Evolutionary conservation across 129 eudicot species (phyloP), one percentile per base, ranked within the genome.

Genomic region (Centrapalus pauciflorus): DNA sequence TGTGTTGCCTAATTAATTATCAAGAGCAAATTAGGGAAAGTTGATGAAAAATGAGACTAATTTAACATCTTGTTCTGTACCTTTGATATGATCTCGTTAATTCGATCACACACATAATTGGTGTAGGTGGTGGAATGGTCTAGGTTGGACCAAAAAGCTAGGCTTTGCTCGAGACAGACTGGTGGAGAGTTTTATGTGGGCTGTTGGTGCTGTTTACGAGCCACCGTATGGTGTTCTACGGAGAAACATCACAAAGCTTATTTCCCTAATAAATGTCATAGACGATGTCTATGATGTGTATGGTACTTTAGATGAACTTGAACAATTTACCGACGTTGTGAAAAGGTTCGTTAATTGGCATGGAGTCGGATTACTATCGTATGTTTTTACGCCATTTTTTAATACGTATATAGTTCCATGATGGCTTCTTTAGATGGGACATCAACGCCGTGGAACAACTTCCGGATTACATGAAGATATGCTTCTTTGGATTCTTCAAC

Each of bases 391-490:
- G 11, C 3, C 1, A 20, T 2, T 40, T 4, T 8, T 1, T 41
- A 43, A 49, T 30, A n/a, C n/a, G n/a, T n/a, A 4, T 61, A 46
- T 30, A 50, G 3, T 14, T 38, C 0, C 13, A 8, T 28, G 2
- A 32, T 55, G 10, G 16, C 34, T 5, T 4, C 14, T 29, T 48
- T 51, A 85, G 87, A 69, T 85, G 92, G 92, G 92, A 82, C 41
- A 45, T 76, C n/a, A 70, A 76, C 10, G 70, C 73, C 20, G 20
- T 76, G 26, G 92, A 85, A 23, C 69, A 28, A 30, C 81, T 85
- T 34, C 92, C 87, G 0, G 77, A 85, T 10, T 85, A 76, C 76
- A 68, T 82, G 82, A 69, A 69, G 77, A 76, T 82, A 14, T 79
- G 87, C 49, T 85, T 82, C 78, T 67, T 79, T 21, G 79, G 73